Evolutionary conservation across 345 rosid species (phyloP), one percentile per base, ranked within the genome.

Genomic region (Aegle marmelos): DNA sequence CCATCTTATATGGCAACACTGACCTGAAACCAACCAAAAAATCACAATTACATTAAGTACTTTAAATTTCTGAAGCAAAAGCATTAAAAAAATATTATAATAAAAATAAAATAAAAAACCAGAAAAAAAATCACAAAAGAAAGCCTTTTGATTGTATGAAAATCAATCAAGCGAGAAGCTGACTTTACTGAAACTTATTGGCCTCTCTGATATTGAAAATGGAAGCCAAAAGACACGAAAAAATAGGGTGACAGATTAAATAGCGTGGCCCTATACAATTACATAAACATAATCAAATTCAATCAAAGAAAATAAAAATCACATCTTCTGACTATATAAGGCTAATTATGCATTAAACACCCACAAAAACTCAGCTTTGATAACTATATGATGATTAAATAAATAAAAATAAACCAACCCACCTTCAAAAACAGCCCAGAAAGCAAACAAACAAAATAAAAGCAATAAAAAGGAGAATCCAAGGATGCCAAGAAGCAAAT

Each of bases 1-100:
- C 99, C 91, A 88, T 88, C 66, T n/a, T 74, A 56, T 78, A 41
- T 22, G 39, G 53, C 36, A 64, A 80, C 56, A 73, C 34, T 36
- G 66, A 73, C 79, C 86, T 80, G 71, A 59, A 80, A 64, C 66
- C 50, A 61, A 67, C 37, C 33, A 68, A 30, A 75, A 67, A 31
- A 14, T 31, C 54, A 33, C 31, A 36, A 66, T 65, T 75, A 64
- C 1, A 66, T 74, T 54, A 59, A 63, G 31, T 14, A 19, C 41
- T 21, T 62, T 9, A 50, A 76, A 30, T 33, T 33, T 76, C n/a
- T n/a, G 36, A n/a, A 9, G 25, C 25, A 33, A 9, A 24, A 33
- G 53, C 36, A 33, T 7, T n/a, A n/a, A n/a, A n/a, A n/a, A n/a
- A n/a, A n/a, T n/a, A n/a, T n/a, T n/a, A n/a, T n/a, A n/a, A n/a